Base-by-base conservation (phyloP, 108 stramenopile species). In the Nitzschia sp. region DNA sequence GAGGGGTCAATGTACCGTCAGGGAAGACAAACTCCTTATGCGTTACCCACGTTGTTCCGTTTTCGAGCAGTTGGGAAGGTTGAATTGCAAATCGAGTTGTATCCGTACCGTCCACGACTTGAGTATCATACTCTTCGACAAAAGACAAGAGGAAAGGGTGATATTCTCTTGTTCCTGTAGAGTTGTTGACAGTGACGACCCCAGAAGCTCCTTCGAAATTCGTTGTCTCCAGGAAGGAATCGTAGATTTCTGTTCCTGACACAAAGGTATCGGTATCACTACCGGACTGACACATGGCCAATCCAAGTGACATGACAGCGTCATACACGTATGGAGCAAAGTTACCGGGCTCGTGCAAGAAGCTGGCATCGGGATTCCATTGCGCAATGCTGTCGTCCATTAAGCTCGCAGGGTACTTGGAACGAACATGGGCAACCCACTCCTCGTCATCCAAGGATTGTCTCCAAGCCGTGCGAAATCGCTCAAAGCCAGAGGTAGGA, bases 191-290 rank as follows among this genome's bases (percentile, higher is more conserved):
- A n/a, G 39, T 38, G 34, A 59, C 39, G 12, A 19, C 11, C 2
- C 58, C 58, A 1, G 39, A 41, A n/a, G 58, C 58, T 25, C 58
- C 58, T 17, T 59, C 39, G 58, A 40, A 59, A n/a, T 1, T 3
- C 0, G 40, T 41, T 48, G 46, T 17, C 7, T 55, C 22, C n/a
- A 41, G 34, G 7, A 59, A 59, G 2, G 15, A 15, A 2, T 39
- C 58, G 38, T 41, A 59, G 3, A 59, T 59, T 2, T 59, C 58
- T 22, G 58, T 40, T 41, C 34, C 34, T 7, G 53, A 20, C 3
- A 54, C 21, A 21, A 22, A 21, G 3, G 20, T 12, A 54, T 54
- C 12, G 15, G 20, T 25, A 6, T 24, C 22, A 6, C 8, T 54
- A 3, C 24, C 53, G 12, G 55, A 19, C 3, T 15, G 14, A 58